Evolutionary conservation across 1,284 basidiomycete species (phyloP), one percentile per base, ranked within the genome.

Genomic region (Trichosporon inkin): DNA sequence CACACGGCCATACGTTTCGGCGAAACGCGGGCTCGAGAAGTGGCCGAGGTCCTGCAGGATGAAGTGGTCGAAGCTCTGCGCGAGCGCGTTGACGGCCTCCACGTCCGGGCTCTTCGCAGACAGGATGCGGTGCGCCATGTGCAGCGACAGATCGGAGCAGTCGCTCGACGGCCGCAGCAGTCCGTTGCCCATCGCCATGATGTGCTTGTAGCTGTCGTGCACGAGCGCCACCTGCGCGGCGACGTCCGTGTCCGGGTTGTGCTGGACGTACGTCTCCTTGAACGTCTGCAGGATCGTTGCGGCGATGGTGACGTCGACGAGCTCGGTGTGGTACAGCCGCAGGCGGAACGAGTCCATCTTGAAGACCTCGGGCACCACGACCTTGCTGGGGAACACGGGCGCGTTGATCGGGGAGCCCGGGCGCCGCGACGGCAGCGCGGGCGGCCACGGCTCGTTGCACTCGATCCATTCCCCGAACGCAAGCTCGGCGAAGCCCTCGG

Each of bases 311-410:
- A 88, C 81, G 70, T 95, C 90, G 44, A 86, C 83, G 0, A 86
- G 85, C 62, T 94, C 90, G 56, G 84, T 81, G 68, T 72, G 61
- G 62, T 73, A 84, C 37, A 84, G 82, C 55, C 83, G 80, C 34
- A 96, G 80, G 24, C 92, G 85, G 49, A 84, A 80, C 56, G 84
- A 84, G 79, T 95, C 92, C 66, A 94, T 86, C 74, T 89, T 88
- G 35, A 90, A 82, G 3, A 89, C 90, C 80, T 95, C 92, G 19
- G 92, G 91, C 1, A 75, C 53, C 4, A 62, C 49, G 7, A 70
- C 59, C 49, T 64, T 64, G 20, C 57, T 35, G 2, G 62, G 73
- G 85, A 84, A 57, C 77, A 79, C 54, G 81, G 75, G 53, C 80
- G 68, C 41, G 78, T 71, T 39, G 73, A 71, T 63, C 79, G 70